Base-by-base conservation (phyloP, 2,329 filamentous ascomycete genomes). In the Aschersonia sp. region DNA sequence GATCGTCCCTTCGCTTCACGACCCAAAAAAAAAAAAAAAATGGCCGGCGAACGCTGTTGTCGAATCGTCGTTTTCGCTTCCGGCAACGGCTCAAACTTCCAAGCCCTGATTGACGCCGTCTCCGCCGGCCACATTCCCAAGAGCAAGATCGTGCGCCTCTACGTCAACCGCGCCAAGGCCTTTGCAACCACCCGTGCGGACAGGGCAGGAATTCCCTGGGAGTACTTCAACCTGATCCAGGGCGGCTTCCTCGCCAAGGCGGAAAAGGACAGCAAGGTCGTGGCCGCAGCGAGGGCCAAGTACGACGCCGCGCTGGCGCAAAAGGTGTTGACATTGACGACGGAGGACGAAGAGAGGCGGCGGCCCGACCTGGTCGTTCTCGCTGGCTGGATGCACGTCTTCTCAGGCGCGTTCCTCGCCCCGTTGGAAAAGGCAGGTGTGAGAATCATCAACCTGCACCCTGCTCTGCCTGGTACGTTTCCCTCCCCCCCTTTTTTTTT, bases 381-480 rank as follows among this genome's bases (percentile, higher is more conserved):
- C 55, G 83, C 85, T 5, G 87, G 88, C 5, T 94, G 85, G 75
- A 94, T 94, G 87, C 82, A 92, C 62, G 83, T 94, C 48, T 75
- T 94, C 45, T 80, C 79, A 0, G 70, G 71, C 3, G 67, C 71
- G 1, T 94, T 94, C 60, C 68, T 94, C 42, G 71, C 75, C 6
- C 85, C 86, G 1, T 60, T 94, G 9, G 72, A 76, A 37, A 67
- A 63, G 9, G 76, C 71, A 0, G 74, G 73, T 0, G 70, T 92
- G 39, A 75, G 72, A 30, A 79, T 89, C 45, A 89, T 94, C 57
- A 94, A 94, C 61, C 66, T 94, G 41, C 87, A 94, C 58, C 87
- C 87, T 2, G 79, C 83, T 4, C 63, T 86, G 41, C 83, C 82
- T 9, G 78, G 79, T 55, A 71, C 73, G 59, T 52, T 4, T 4